Percentiles rank a stretch among this genome's conserved stretches.
Conservation (phyloP, 805 yeast species). For the Zygotorulaspora chibaensis region DNA sequence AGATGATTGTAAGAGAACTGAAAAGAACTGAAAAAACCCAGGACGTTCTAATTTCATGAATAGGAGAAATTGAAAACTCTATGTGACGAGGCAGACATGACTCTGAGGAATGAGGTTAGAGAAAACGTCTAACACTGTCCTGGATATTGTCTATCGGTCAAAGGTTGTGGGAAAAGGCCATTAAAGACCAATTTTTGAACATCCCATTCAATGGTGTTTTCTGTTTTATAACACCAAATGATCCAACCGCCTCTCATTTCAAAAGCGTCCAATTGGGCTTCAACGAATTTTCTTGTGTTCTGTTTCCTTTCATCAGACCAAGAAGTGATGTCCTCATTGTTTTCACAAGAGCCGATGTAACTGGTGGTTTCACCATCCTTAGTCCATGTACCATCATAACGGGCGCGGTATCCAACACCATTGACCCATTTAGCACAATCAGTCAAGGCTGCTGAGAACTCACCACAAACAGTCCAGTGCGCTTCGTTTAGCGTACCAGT, state of each 20-base stretch:
- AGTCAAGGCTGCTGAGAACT: constrained; percentile 88
- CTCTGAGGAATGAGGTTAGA: no score
- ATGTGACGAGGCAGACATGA: neutral
- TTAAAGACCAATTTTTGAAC: constrained; percentile 52
- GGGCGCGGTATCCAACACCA: constrained; percentile 79
- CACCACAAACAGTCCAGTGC: constrained; percentile 80
- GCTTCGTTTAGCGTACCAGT: constrained; percentile 43
- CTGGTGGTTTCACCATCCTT: constrained; percentile 33
- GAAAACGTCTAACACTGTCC: constrained; percentile 48
- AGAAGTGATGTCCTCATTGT: constrained; percentile 41
- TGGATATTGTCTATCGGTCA: constrained; percentile 61
- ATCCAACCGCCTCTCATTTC: constrained; percentile 81
- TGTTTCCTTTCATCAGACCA: constrained; percentile 59
- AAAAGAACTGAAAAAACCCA: neutral
- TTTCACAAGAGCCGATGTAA: constrained; percentile 60
- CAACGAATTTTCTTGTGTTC: constrained; percentile 65
- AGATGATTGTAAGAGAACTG: neutral
- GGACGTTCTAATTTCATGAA: neutral
- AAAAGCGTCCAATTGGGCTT: constrained; percentile 87
- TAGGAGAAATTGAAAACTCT: neutral
- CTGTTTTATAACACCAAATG: constrained; percentile 93
- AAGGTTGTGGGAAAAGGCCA: constrained; percentile 78
- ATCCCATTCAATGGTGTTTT: constrained; percentile 82
- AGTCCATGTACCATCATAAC: constrained; percentile 61
- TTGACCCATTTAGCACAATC: constrained; percentile 88